Evolutionary conservation across 768 basidiomycete genomes (phyloP).

Genomic region (Phanerochaete sordida): DNA sequence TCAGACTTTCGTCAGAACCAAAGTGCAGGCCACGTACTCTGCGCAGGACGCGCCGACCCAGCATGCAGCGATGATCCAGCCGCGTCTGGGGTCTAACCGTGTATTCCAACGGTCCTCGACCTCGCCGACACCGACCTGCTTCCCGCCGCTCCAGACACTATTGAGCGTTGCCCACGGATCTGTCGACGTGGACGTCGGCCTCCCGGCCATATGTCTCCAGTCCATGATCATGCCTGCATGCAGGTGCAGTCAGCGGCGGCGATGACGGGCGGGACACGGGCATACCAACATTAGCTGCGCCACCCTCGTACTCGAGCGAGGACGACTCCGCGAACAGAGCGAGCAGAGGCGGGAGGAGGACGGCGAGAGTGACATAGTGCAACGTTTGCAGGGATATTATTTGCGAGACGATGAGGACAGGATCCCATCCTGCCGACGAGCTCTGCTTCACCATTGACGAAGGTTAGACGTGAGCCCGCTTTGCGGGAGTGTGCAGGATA

Average conservation of each 20-base stretch:
- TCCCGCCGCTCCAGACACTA: conserved; percentile 80
- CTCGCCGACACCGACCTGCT: conserved; percentile 62
- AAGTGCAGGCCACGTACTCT: conserved; percentile 60
- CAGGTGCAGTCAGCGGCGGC: not conserved
- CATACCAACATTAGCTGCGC: conserved; percentile 73
- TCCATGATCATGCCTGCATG: conserved; percentile 86
- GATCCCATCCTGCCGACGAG: conserved; percentile 69
- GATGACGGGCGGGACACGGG: not conserved
- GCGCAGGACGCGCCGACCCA: conserved; percentile 82
- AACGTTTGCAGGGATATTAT: conserved; percentile 91
- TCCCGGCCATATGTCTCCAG: conserved; percentile 93
- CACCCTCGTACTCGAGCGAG: conserved; percentile 71
- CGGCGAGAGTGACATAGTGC: conserved; percentile 86
- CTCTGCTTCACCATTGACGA: conserved; percentile 7
- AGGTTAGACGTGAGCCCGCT: too few species aligned
- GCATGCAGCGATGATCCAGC: conserved; percentile 86
- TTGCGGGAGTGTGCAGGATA: too few species aligned
- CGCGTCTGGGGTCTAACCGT: conserved; percentile 71
- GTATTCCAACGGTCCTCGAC: conserved; percentile 53
- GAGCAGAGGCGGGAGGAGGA: conserved; percentile 81
- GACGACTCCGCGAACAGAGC: conserved; percentile 68
- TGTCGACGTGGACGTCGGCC: conserved; percentile 62
- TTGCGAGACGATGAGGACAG: conserved; percentile 86
- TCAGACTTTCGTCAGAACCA: conserved; percentile 1
- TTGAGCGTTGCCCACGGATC: conserved; percentile 63